Evolutionary conservation across 768 basidiomycete species (phyloP), one percentile per base, ranked within the genome.

Genomic region (Leccinum subtestaceum): DNA sequence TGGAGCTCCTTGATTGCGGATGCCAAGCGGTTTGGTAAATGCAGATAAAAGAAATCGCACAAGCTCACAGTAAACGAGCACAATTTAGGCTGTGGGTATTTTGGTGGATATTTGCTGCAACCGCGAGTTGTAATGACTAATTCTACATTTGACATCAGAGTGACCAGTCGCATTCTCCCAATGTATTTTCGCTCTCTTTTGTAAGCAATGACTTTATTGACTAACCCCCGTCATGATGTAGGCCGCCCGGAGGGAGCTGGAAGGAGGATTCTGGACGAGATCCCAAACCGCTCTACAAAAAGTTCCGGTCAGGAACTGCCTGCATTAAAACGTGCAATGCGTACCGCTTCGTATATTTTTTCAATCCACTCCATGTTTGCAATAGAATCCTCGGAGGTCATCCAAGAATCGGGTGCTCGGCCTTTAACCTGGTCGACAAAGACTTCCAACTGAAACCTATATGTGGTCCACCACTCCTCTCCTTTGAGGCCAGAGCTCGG

Each of bases 361-460:
- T 88, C 87, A 49, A 88, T 79, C 67, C 76, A 81, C 61, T 78
- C 72, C 78, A 86, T 84, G 52, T 85, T 81, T 55, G 72, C 70
- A 48, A 87, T 68, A 2, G 83, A 80, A 64, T 86, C 82, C 56
- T 87, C 80, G 13, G 70, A 71, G 7, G 73, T 67, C 38, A 86
- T 62, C 86, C 87, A 89, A 13, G 77, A 78, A 57, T 80, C 76
- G 2, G 84, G 81, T 21, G 71, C 67, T 34, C 80, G 74, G 17
- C 84, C 84, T 58, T 75, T 75, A 48, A 88, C 60, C 66, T 76
- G 79, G 65, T 89, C 82, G 8, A 88, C 81, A 57, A 87, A 87
- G 7, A 81, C 83, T 71, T 88, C 85, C 38, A 87, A 71, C 69
- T 87, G 85, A 60, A 81, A 84, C 23, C 74, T 68, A 57, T 75